Evolutionary conservation across 768 basidiomycete species (phyloP).

Genomic region (Boletus rufocinnamomeus): DNA sequence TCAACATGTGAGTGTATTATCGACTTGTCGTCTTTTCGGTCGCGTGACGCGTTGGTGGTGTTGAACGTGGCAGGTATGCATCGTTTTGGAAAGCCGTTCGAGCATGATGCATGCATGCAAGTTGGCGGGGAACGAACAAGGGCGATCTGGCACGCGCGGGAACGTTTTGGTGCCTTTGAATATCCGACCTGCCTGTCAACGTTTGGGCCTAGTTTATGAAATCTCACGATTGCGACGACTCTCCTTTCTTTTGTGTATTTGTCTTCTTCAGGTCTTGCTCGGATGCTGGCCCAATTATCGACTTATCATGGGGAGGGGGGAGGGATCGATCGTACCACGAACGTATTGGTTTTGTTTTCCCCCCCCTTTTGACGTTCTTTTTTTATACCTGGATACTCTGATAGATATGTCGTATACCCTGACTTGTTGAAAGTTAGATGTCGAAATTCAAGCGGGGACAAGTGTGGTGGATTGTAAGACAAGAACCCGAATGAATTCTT

Average conservation of each 20-base stretch:
- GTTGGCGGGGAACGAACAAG: neutral
- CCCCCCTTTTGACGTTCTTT: neutral
- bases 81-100: conserved; percentile 36
- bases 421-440: neutral
- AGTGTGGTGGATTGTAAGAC: neutral
- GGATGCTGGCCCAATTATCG: neutral
- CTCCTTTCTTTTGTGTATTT: neutral
- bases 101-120: conserved; percentile 6
- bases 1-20: conserved; percentile 58
- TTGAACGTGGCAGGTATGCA: conserved; percentile 27
- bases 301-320: no score
- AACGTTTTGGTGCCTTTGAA: neutral
- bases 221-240: neutral
- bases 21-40: neutral
- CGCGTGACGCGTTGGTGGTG: neutral
- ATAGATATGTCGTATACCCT: neutral
- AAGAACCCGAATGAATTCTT: no score
- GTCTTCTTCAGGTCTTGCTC: neutral
- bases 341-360: neutral
- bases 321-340: no score
- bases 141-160: neutral
- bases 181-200: neutral
- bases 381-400: neutral
- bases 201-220: neutral
- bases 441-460: neutral